phyloP scores from a whole-genome alignment of 2,329 filamentous ascomycete genomes.

The Mycosphaerella sp. region DNA sequence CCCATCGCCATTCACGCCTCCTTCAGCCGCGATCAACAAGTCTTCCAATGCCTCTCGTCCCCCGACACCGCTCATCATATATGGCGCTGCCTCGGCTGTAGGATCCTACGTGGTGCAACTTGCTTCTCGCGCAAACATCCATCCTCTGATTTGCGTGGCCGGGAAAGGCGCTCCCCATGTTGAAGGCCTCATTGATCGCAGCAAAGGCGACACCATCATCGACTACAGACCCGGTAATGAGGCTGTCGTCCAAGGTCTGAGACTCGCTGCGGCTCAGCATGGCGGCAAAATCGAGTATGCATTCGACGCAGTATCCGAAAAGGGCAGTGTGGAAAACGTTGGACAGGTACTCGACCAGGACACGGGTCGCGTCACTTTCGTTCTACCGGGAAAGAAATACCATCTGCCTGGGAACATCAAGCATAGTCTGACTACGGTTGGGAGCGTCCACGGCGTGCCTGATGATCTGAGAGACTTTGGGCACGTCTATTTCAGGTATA shows the following conservation, averaged over 20 bases:
- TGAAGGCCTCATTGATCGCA: slow-evolving; percentile 46
- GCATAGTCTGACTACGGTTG: slow-evolving; percentile 36
- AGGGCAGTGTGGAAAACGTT: slow-evolving; percentile 36
- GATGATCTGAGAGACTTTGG: slow-evolving; percentile 33
- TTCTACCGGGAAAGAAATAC: slow-evolving; percentile 38
- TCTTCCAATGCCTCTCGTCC: slow-evolving; percentile 18
- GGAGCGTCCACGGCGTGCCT: slow-evolving; percentile 28
- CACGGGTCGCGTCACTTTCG: slow-evolving; percentile 32
- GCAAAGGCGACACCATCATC: slow-evolving; percentile 52
- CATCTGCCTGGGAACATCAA: slow-evolving; percentile 38
- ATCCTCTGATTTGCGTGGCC: slow-evolving; percentile 57
- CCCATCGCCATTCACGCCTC: slow-evolving; percentile 38
- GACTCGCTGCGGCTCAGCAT: slow-evolving; percentile 23
- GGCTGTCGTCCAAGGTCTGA: slow-evolving; percentile 29
- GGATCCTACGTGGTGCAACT: slow-evolving; percentile 56
- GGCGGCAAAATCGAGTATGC: slow-evolving; percentile 27
- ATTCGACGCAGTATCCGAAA: slow-evolving; percentile 32
- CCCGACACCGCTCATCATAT: slow-evolving; percentile 38
- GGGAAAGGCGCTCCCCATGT: slow-evolving; percentile 50
- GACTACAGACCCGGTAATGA: slow-evolving; percentile 50
- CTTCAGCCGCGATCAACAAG: slow-evolving; percentile 4
- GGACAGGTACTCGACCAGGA: slow-evolving; percentile 34
- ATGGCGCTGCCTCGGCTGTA: slow-evolving; percentile 51
- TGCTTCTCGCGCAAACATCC: slow-evolving; percentile 48
- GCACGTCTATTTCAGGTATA: slow-evolving; percentile 31